Base-by-base conservation (phyloP, 1,284 basidiomycete genomes). In the Trametes sp. region DNA sequence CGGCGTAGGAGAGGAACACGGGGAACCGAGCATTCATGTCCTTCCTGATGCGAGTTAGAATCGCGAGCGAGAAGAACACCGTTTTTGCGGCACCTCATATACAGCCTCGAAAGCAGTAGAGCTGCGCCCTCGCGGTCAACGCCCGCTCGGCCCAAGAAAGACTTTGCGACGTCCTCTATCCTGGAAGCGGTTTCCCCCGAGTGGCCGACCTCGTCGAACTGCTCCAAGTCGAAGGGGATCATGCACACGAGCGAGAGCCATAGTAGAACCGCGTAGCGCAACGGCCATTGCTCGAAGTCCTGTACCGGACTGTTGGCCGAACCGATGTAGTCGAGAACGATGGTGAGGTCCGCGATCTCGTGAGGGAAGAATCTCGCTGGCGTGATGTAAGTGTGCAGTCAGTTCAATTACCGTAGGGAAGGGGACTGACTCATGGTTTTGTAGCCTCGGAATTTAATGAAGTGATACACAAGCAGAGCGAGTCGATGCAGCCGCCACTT, bases 171-270 rank as follows among this genome's bases (percentile, higher is more conserved):
- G 0, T 71, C 67, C 67, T 95, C 88, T 9, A 96, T 75, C 36
- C 75, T 68, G 61, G 70, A 65, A n/a, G 86, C 82, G 36, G 88
- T 85, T 66, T 80, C 72, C 21, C 85, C 86, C 19, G 72, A 70
- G 19, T 76, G 72, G 14, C 80, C 80, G 13, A 73, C 74, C 56
- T 88, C 85, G 71, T 96, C 93, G 58, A 98, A 94, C 64, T 94
- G 92, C 19, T 87, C 82, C 50, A 99, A 81, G 73, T 94, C 89
- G 74, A 99, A 99, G 0, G 98, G 98, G 23, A 98, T 90, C 80
- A 95, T 95, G 77, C 93, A 93, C 55, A 98, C 91, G 19, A 99
- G 85, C 19, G 95, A 94, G 13, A 99, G 84, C 97, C 98, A 99
- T 2, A 98, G 82, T 5, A 99, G 81, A 24, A 94, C 80, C 16